Evolutionary conservation across 2,329 filamentous ascomycete genomes (phyloP), one percentile per base, ranked within the genome.

Genomic region (Hypoxylon sp.): DNA sequence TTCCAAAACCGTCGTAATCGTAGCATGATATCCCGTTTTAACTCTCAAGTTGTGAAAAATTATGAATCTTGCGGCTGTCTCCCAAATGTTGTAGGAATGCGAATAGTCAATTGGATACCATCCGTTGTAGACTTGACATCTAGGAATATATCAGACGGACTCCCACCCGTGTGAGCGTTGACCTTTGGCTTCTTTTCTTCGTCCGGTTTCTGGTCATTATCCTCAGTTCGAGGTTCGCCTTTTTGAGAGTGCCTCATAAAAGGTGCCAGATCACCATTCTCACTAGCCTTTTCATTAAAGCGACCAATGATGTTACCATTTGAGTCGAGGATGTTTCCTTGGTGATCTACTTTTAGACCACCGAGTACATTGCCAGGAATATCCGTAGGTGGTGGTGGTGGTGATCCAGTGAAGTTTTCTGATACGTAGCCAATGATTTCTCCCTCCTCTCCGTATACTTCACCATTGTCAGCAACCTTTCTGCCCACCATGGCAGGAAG

Each of bases 91-190:
- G 79, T 82, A 16, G 79, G 80, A 50, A 82, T 82, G 61, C 80
- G 77, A 58, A 82, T 81, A 17, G 77, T 81, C 43, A 82, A 65
- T 65, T 82, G 80, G 59, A 82, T 81, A 1, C 80, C 80, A 44
- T 82, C 80, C 29, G 74, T 79, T 3, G 80, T 83, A 23, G 79
- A 82, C 65, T 67, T 67, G n/a, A 83, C 78, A 57, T 83, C 80
- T 48, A 83, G 62, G 59, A 78, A 82, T 19, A 83, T 76, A 62
- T 83, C 80, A 2, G 79, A 79, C 2, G 78, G 78, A 53, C 70
- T 73, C 55, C 71, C 72, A n/a, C 63, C 65, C n/a, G 47, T 63
- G 70, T 56, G 75, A 71, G 52, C 69, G 60, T 61, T 68, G 37
- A 58, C 64, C 55, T 63, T 66, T 1, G 61, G 66, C 48, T 65